Evolutionary conservation across 768 basidiomycete species (phyloP).

Genomic region (Rickenella mellea): DNA sequence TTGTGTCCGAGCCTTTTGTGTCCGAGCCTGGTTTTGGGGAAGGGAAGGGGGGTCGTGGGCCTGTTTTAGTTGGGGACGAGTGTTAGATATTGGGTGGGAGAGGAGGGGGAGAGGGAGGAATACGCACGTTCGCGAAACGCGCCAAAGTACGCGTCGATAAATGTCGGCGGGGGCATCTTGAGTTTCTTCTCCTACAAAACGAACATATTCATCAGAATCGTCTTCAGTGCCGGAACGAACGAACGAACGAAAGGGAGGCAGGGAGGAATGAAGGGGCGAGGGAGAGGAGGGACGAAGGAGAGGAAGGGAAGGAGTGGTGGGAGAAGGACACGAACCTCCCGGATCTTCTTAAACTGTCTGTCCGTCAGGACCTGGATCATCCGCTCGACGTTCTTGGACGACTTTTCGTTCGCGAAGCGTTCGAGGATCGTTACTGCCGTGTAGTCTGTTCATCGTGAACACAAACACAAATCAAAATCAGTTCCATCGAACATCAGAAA

Average conservation of each 20-base stretch:
- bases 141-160: conserved; percentile 92
- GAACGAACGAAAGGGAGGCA: not conserved
- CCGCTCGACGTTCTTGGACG: conserved; percentile 81
- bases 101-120: not conserved
- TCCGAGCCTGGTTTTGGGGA: too few relatives aligned
- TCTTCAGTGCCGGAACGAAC: not conserved
- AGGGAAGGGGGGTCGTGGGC: conserved; percentile 63
- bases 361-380: conserved; percentile 77
- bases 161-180: conserved; percentile 79
- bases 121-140: conserved; percentile 85
- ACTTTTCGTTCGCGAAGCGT: conserved; percentile 76
- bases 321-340: conserved; percentile 37
- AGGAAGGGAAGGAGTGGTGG: not conserved
- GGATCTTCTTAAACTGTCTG: conserved; percentile 62
- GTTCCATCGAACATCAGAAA: conserved; percentile 11
- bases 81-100: conserved; percentile 1
- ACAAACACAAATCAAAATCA: conserved; percentile 1
- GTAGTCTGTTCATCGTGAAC: conserved; percentile 49
- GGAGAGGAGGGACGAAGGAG: not conserved
- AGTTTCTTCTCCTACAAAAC: conserved; percentile 56
- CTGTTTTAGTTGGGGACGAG: conserved; percentile 59
- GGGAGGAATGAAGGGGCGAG: not conserved
- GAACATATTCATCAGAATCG: not conserved
- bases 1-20: too few relatives aligned
- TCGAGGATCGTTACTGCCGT: conserved; percentile 95